Percentiles rank a stretch among this genome's conserved stretches.
phyloP scores from a whole-genome alignment of 257 asterid species.

The Solanum pimpinellifolium region DNA sequence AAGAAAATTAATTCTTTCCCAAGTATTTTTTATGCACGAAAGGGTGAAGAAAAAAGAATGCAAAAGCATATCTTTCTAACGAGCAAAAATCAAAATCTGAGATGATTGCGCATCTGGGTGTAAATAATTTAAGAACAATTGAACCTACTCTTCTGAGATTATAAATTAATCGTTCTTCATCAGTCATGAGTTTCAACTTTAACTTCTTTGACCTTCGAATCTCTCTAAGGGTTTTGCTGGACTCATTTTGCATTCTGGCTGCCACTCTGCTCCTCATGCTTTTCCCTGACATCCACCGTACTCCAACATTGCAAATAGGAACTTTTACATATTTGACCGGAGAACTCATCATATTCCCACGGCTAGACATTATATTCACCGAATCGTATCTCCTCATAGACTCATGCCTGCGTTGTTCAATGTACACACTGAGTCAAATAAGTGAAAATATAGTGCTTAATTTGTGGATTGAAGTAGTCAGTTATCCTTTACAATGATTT shows the following conservation, averaged over 20 bases:
- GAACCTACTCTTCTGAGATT: slow-evolving; percentile 3
- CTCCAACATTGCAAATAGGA: slow-evolving; percentile 23
- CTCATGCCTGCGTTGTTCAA: slow-evolving; percentile 1
- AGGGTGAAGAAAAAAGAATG: not conserved
- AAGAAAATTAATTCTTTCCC: not conserved
- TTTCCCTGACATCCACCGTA: slow-evolving; percentile 57
- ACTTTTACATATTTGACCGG: not conserved
- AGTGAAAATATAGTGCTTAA: not conserved
- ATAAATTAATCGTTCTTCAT: slow-evolving; percentile 71
- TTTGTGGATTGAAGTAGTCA: not conserved
- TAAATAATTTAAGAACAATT: not conserved
- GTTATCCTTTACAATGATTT: not conserved
- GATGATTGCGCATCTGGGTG: not conserved
- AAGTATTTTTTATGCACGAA: not conserved
- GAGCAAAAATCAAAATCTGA: not conserved
- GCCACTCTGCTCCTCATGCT: slow-evolving; percentile 99
- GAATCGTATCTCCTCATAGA: not conserved
- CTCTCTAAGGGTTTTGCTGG: slow-evolving; percentile 76
- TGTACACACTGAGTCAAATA: not conserved
- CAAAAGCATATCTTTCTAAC: not conserved
- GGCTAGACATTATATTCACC: slow-evolving; percentile 5
- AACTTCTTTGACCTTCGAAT: slow-evolving; percentile 70
- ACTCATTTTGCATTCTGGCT: slow-evolving; percentile 66
- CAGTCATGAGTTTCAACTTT: slow-evolving; percentile 76
- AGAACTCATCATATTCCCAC: slow-evolving; percentile 1